Evolutionary conservation across 2,329 filamentous ascomycete species (phyloP).

Genomic region (Aphanoascus verrucosus): DNA sequence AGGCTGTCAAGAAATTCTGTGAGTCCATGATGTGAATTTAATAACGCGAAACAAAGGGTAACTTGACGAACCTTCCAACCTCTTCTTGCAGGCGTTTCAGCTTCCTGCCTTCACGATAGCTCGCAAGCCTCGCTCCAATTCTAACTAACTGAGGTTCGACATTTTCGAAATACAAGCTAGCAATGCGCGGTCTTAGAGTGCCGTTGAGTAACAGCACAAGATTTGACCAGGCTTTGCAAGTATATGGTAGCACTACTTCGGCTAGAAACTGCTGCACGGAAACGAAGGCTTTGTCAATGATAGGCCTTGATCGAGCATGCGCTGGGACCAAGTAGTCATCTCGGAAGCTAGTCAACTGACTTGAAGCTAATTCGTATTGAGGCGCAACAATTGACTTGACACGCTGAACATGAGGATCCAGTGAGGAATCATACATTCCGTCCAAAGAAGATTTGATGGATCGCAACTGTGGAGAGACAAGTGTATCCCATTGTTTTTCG

Average conservation of each 20-base stretch:
- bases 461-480: constrained; percentile 62
- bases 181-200: constrained; percentile 69
- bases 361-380: constrained; percentile 58
- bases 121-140: constrained; percentile 78
- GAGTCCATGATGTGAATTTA: not conserved
- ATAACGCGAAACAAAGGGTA: not conserved
- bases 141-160: constrained; percentile 90
- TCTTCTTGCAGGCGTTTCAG: constrained; percentile 49
- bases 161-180: constrained; percentile 74
- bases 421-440: constrained; percentile 54
- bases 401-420: constrained; percentile 65
- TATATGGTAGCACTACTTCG: constrained; percentile 61
- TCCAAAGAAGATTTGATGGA: constrained; percentile 42
- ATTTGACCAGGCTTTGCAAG: constrained; percentile 59
- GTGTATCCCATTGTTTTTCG: constrained; percentile 65
- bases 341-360: constrained; percentile 57
- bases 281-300: constrained; percentile 58
- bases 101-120: constrained; percentile 49
- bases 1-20: not conserved
- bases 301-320: constrained; percentile 64
- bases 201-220: constrained; percentile 60
- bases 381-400: constrained; percentile 51
- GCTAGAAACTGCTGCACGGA: constrained; percentile 56
- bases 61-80: constrained; percentile 34
- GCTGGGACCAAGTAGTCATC: constrained; percentile 63